A percentile compares a stretch with the other conserved stretches of the same genome.
phyloP scores from a whole-genome alignment of 2,329 filamentous ascomycete genomes.

The Fusarium fracticaudum region DNA sequence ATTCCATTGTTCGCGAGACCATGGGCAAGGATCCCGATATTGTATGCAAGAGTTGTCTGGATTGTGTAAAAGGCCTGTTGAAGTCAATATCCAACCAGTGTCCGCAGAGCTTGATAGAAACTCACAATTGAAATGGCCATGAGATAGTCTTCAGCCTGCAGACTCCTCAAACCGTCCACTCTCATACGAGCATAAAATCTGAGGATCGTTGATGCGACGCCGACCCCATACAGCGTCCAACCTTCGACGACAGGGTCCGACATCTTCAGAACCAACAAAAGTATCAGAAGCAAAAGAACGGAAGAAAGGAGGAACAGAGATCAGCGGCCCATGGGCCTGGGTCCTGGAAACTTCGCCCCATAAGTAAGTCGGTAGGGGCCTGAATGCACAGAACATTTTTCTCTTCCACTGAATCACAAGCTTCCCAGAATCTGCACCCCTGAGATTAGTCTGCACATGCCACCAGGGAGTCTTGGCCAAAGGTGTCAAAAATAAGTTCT shows the following conservation, averaged over 20 bases:
- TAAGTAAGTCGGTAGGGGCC: constrained; percentile 1
- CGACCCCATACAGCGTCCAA: constrained; percentile 44
- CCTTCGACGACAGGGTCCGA: constrained; percentile 32
- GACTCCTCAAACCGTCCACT: constrained; percentile 34
- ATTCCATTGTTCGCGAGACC: constrained; percentile 66
- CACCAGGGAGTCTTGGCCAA: neutral
- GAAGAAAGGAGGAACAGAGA: neutral
- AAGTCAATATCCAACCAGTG: neutral
- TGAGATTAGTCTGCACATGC: neutral
- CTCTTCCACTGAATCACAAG: neutral
- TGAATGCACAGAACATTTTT: neutral
- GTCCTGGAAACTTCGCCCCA: neutral
- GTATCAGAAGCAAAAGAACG: constrained; percentile 2
- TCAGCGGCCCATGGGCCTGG: neutral
- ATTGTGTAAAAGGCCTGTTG: constrained; percentile 60
- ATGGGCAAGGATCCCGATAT: constrained; percentile 55
- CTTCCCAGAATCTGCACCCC: neutral
- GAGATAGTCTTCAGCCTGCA: constrained; percentile 46
- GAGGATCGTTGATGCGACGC: constrained; percentile 39
- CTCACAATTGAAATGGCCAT: constrained; percentile 36
- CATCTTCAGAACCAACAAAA: constrained; percentile 3
- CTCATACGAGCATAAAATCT: constrained; percentile 45
- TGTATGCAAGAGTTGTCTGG: constrained; percentile 60
- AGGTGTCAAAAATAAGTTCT: neutral
- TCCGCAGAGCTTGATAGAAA: rapidly evolving